Evolutionary conservation across 1,284 basidiomycete species (phyloP).

Genomic region (Ceratorhiza oryzae-sativae): DNA sequence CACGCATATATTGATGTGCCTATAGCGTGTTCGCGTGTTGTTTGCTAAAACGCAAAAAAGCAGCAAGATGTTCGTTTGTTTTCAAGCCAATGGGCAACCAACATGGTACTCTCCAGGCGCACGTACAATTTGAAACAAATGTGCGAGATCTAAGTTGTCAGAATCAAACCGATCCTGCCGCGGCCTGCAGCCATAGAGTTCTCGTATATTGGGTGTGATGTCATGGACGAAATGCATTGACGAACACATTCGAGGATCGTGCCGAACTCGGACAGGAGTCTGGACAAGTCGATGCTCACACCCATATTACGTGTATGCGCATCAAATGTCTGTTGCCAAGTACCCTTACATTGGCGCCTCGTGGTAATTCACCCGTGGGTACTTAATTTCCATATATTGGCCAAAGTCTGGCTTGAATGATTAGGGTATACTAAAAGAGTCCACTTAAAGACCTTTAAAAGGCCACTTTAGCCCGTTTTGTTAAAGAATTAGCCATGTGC

Average conservation of each 20-base stretch:
- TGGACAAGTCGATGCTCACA: not conserved
- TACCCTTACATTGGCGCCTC: not conserved
- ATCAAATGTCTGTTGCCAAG: not conserved
- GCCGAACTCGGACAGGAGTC: constrained; percentile 3
- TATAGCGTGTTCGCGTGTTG: too few species aligned
- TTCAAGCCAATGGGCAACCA: not conserved
- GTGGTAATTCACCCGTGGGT: not conserved
- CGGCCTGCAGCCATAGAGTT: not conserved
- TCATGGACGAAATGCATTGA: not conserved
- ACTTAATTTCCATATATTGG: not conserved
- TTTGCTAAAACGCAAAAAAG: too few species aligned
- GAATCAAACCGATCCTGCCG: not conserved
- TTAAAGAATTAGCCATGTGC: not conserved
- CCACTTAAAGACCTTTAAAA: not conserved
- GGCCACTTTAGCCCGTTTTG: not conserved
- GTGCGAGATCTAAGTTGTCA: not conserved
- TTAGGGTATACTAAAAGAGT: not conserved
- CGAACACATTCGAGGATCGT: not conserved
- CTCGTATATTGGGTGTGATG: not conserved
- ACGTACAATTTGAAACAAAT: not conserved
- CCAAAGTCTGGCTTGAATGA: not conserved
- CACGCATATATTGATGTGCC: too few species aligned
- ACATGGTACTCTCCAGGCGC: not conserved
- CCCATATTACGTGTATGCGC: constrained; percentile 2
- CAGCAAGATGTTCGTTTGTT: too few species aligned